Evolutionary conservation across 306 rosid species (phyloP), one percentile per base, ranked within the genome.

Genomic region (Cucurbita argyrosperma): DNA sequence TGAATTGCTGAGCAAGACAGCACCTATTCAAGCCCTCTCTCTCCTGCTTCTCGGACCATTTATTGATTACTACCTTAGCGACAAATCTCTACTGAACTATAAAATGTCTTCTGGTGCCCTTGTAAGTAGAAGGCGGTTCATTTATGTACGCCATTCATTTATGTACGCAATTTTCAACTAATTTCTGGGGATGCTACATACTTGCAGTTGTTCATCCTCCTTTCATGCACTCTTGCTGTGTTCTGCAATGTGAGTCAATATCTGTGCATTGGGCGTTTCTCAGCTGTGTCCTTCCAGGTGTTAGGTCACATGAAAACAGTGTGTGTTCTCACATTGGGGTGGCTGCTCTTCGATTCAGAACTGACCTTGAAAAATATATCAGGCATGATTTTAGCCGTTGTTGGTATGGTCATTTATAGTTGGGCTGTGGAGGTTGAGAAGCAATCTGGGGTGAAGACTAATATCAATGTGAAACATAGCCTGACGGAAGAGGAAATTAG

Each of bases 221-320:
- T 92, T 46, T 92, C 96, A 7, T 92, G 97, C 82, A 76, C 84
- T 40, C 80, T 90, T 21, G 97, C 96, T 21, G 95, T 92, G 74
- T 87, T 90, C 80, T 90, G 96, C 88, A 90, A 92, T 58, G 82
- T 90, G 81, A 92, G 97, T 76, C 97, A 92, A 82, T 92, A 89
- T 86, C 90, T 90, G 56, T 92, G 97, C 90, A 92, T 90, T 9
- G 97, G 97, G 30, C 95, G 96, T 76, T 90, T 92, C 79, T 90
- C 97, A 40, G 95, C 97, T 7, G 89, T 85, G 46, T 90, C 97
- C 45, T 92, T 92, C 88, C 97, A 92, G 86, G 96, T 92, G 74
- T 79, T 92, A 76, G 97, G 97, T 61, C 97, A 92, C 90, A 92
- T 92, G 95, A 92, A 92, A 85, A 88, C 97, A 7, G 88, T 92